phyloP scores from a whole-genome alignment of 192 early-diverging fungal genomes.

The Coemansia furcata region DNA sequence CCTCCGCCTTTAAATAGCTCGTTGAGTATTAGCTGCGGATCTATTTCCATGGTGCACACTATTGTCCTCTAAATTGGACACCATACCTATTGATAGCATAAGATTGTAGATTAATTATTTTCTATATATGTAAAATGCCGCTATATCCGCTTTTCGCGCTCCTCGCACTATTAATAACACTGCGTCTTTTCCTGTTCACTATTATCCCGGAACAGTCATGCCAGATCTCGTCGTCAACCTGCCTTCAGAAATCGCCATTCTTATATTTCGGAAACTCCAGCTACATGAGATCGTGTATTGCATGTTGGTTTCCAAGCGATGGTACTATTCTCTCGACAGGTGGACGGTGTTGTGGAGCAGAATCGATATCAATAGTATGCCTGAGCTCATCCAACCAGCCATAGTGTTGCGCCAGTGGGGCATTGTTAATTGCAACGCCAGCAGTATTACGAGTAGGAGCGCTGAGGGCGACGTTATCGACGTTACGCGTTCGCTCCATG shows the following conservation, averaged over 20 bases:
- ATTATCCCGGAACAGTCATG: conserved; percentile 19
- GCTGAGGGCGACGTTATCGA: background rate
- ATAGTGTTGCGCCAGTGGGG: background rate
- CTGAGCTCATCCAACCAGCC: background rate
- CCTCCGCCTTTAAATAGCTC: background rate
- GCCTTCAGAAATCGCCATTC: conserved; percentile 22
- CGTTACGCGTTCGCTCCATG: background rate
- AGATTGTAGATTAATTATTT: background rate
- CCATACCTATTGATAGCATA: background rate
- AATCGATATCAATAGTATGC: conserved; percentile 20
- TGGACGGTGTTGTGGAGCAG: conserved; percentile 31
- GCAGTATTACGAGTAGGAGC: background rate
- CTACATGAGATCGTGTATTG: conserved; percentile 27
- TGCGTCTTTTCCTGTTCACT: background rate
- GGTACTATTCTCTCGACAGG: conserved; percentile 23
- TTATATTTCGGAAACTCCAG: conserved; percentile 32
- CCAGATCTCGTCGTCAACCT: conserved; percentile 20
- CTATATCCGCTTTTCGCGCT: background rate
- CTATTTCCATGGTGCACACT: background rate
- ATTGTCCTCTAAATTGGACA: background rate
- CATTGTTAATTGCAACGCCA: background rate
- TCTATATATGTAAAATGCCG: background rate
- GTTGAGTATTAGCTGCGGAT: background rate
- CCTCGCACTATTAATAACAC: background rate
- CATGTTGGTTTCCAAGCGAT: conserved; percentile 36